Evolutionary conservation across 2,329 filamentous ascomycete species (phyloP).

Genomic region (Diaporthe caulivora): DNA sequence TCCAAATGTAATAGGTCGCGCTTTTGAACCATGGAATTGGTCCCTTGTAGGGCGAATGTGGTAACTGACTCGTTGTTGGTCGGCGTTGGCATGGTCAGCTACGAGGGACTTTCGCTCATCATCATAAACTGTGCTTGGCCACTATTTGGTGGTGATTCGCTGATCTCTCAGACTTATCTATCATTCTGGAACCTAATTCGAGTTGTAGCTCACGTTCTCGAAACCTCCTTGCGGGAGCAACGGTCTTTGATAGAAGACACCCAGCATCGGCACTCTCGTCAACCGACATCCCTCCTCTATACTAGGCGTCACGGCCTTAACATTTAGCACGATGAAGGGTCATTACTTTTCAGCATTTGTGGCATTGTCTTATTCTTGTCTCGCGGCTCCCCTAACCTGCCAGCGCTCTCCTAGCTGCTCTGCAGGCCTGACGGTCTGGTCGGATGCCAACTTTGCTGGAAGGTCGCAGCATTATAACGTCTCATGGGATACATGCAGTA

Average conservation of each 20-base stretch:
- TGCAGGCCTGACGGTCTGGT: constrained; percentile 31
- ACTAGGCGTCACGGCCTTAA: not conserved
- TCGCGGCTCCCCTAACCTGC: constrained; percentile 14
- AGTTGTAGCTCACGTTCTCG: not conserved
- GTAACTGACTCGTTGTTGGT: constrained; percentile 22
- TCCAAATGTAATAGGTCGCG: not conserved
- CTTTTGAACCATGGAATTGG: not conserved
- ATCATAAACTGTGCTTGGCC: not conserved
- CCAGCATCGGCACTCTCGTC: too few relatives aligned
- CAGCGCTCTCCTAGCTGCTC: constrained; percentile 1
- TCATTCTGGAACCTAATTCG: not conserved
- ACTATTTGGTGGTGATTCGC: not conserved
- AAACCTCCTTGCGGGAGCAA: too few relatives aligned
- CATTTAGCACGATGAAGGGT: not conserved
- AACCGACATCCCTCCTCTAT: too few relatives aligned
- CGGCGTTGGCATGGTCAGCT: not conserved
- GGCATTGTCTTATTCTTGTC: not conserved
- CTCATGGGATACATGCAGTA: constrained; percentile 36
- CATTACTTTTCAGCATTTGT: not conserved
- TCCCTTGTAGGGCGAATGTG: not conserved
- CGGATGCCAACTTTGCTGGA: constrained; percentile 37
- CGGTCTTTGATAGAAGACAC: not conserved
- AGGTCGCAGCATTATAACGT: constrained; percentile 33
- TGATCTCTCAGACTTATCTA: not conserved
- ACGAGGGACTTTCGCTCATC: not conserved